Percentiles rank a stretch among this genome's conserved stretches.
phyloP scores from a whole-genome alignment of 2,329 filamentous ascomycete species.

The Talaromyces funiculosus region DNA sequence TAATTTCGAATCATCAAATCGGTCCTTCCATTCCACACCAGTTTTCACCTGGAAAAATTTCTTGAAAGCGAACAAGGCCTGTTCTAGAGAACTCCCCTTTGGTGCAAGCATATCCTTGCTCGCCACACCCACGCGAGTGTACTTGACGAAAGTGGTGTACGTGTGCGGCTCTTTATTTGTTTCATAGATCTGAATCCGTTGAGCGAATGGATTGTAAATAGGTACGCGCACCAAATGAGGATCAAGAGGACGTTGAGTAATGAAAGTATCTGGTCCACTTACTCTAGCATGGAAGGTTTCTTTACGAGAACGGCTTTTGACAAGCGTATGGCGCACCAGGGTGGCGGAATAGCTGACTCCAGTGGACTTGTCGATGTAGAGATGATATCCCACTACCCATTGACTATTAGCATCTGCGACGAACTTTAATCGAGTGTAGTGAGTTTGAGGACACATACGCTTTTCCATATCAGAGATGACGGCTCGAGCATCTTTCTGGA shows the following conservation, averaged over 20 bases:
- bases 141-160: constrained; percentile 57
- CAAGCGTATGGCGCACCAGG: constrained; percentile 50
- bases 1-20: constrained; percentile 16
- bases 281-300: constrained; percentile 59
- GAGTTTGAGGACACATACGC: constrained; percentile 15
- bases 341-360: constrained; percentile 61
- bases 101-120: constrained; percentile 30
- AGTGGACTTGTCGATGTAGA: constrained; percentile 56
- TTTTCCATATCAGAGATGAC: constrained; percentile 19
- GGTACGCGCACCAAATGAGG: constrained; percentile 14
- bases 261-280: constrained; percentile 27
- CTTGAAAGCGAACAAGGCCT: constrained; percentile 50
- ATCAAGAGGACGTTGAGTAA: constrained; percentile 8
- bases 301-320: constrained; percentile 39
- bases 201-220: constrained; percentile 20
- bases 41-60: constrained; percentile 56
- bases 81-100: constrained; percentile 25
- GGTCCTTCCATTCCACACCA: constrained; percentile 54
- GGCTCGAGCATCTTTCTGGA: constrained; percentile 18
- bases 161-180: constrained; percentile 54
- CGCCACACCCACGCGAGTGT: constrained; percentile 28
- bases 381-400: constrained; percentile 52
- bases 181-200: constrained; percentile 57
- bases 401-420: not conserved
- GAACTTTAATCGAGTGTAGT: not conserved